Percentiles rank a stretch among this genome's conserved stretches.
These are phyloP conservation scores for Coemansia sp. DNA, from an alignment of 192 early-diverging fungal genomes.

Conservation along the genomic window DNA sequence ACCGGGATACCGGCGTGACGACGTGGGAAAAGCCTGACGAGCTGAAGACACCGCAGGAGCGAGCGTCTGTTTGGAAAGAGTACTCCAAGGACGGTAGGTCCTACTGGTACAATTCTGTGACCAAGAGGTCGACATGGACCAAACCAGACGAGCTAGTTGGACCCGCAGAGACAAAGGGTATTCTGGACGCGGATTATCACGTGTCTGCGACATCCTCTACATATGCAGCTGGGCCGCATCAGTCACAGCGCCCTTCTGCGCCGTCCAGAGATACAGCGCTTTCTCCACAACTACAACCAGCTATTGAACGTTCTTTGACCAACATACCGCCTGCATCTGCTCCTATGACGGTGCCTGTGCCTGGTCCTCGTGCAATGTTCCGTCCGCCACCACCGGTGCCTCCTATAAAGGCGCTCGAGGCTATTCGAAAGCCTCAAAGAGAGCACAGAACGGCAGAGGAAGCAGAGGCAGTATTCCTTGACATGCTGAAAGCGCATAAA, in stretches of 20 bases:
- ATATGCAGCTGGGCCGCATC: neutral
- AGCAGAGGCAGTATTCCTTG: slow-evolving; percentile 75
- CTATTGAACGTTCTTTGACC: neutral
- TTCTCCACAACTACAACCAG: neutral
- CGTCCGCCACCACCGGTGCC: slow-evolving; percentile 21
- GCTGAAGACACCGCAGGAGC: slow-evolving; percentile 76
- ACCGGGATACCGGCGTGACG: slow-evolving; percentile 71
- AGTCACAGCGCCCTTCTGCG: too few relatives aligned
- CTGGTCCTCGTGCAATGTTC: neutral
- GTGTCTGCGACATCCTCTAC: neutral
- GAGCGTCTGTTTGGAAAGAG: slow-evolving; percentile 77
- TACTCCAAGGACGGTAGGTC: slow-evolving; percentile 74
- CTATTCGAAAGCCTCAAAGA: slow-evolving; percentile 18
- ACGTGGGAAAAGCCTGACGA: slow-evolving; percentile 96
- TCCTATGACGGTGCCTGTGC: too few relatives aligned
- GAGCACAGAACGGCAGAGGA: slow-evolving; percentile 79
- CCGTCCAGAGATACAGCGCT: neutral
- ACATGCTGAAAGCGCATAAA: slow-evolving; percentile 69
- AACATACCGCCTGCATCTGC: neutral
- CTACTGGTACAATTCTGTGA: slow-evolving; percentile 81
- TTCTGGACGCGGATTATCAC: neutral
- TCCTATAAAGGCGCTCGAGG: slow-evolving; percentile 8
- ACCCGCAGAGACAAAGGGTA: neutral
- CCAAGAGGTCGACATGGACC: slow-evolving; percentile 85
- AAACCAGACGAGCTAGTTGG: slow-evolving; percentile 66